A percentile compares a stretch with the other conserved stretches of the same genome.
phyloP scores from a whole-genome alignment of 805 yeast species.

The Torulaspora maleeae region DNA sequence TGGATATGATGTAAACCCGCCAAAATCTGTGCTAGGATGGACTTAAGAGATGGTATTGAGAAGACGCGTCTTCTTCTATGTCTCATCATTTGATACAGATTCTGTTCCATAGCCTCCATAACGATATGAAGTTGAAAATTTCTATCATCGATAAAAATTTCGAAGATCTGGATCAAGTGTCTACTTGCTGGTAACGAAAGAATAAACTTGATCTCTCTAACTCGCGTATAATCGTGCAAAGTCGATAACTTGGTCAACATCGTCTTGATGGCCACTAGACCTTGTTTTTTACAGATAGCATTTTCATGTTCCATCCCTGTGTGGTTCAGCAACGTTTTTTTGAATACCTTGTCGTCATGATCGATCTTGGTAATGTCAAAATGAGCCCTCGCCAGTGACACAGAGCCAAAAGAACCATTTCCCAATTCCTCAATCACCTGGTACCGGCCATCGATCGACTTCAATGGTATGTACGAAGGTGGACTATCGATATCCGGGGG shows the following conservation, averaged over 20 bases:
- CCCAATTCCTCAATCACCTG: conserved; percentile 54
- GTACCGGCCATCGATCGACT: conserved; percentile 42
- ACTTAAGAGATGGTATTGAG: conserved; percentile 54
- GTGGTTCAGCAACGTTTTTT: conserved; percentile 49
- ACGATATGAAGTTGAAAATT: conserved; percentile 65
- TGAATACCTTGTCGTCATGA: conserved; percentile 7
- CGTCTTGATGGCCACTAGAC: conserved; percentile 74
- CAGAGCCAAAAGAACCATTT: conserved; percentile 72
- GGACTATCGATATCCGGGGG: conserved; percentile 41
- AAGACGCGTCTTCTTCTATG: conserved; percentile 51
- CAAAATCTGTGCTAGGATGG: conserved; percentile 66
- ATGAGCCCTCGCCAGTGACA: conserved; percentile 53
- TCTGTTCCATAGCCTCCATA: conserved; percentile 86
- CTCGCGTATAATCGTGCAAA: conserved; percentile 52
- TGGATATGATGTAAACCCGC: conserved; percentile 84
- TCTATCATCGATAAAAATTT: conserved; percentile 66
- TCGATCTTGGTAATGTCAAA: conserved; percentile 17
- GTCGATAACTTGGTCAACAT: conserved; percentile 54
- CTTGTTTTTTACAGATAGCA: conserved; percentile 33
- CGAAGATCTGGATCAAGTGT: conserved; percentile 68
- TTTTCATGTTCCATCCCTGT: conserved; percentile 28
- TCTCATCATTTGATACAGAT: conserved; percentile 70
- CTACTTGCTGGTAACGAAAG: conserved; percentile 65
- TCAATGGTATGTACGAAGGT: conserved; percentile 43
- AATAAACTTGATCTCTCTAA: conserved; percentile 66